Conservation (phyloP, 108 stramenopile genomes). For the Aurantiochytrium sp. region DNA sequence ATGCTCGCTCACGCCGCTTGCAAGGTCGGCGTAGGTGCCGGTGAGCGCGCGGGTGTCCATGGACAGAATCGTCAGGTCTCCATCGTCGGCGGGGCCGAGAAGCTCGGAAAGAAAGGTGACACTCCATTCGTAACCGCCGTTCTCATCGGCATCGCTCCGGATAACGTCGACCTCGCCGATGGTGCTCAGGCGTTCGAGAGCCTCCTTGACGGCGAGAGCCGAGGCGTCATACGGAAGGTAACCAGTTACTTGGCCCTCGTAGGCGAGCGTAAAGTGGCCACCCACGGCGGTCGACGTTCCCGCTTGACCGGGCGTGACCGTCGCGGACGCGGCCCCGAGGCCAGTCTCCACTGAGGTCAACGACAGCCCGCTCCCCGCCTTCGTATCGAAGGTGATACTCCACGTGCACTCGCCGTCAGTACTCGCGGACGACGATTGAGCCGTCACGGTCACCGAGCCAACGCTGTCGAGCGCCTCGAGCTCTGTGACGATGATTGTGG, state of each 20-base stretch:
- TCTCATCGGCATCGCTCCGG: slow-evolving; percentile 59
- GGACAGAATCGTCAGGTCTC: slow-evolving; percentile 52
- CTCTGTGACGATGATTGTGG: slow-evolving; percentile 65
- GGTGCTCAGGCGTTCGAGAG: slow-evolving; percentile 60
- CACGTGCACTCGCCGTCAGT: slow-evolving; percentile 57
- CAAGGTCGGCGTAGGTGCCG: slow-evolving; percentile 60
- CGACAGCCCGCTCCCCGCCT: slow-evolving; percentile 51
- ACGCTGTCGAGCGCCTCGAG: slow-evolving; percentile 66
- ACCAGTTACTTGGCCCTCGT: slow-evolving; percentile 62
- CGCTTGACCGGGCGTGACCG: background rate
- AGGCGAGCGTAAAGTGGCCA: slow-evolving; percentile 67
- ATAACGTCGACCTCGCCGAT: slow-evolving; percentile 65
- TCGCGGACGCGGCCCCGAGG: background rate
- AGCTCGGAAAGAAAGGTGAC: slow-evolving; percentile 70
- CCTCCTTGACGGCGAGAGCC: slow-evolving; percentile 54
- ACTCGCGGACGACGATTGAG: slow-evolving; percentile 35
- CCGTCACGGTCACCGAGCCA: slow-evolving; percentile 63
- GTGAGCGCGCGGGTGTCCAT: slow-evolving; percentile 62
- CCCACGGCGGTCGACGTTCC: slow-evolving; percentile 39
- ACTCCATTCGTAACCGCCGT: slow-evolving; percentile 67
- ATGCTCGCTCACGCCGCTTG: slow-evolving; percentile 41
- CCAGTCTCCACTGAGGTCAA: background rate
- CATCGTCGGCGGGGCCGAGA: slow-evolving; percentile 26
- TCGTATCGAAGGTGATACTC: slow-evolving; percentile 68
- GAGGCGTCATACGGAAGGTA: slow-evolving; percentile 65